Percentiles rank a stretch among this genome's conserved stretches.
phyloP scores from a whole-genome alignment of 2,329 filamentous ascomycete genomes.

The Cladosporium cucumerinum region DNA sequence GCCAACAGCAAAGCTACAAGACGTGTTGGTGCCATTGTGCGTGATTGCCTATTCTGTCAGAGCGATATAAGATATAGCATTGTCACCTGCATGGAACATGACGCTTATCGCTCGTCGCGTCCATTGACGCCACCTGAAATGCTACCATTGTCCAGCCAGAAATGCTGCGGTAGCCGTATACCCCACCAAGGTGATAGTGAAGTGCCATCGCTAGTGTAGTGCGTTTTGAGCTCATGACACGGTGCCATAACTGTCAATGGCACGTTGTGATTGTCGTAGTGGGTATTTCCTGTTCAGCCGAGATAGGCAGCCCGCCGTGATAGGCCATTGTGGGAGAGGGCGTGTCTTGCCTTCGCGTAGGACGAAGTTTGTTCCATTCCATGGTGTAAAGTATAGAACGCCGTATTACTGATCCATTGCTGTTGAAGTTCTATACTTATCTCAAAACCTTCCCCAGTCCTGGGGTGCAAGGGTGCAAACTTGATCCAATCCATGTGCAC shows the following conservation, averaged over 20 bases:
- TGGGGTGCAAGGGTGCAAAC: neutral
- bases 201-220: conserved; percentile 4
- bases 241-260: neutral
- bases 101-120: neutral
- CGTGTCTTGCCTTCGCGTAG: neutral
- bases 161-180: neutral
- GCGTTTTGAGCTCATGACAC: neutral
- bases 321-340: neutral
- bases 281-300: neutral
- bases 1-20: neutral
- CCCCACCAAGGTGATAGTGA: neutral
- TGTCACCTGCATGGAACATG: neutral
- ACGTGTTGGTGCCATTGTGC: neutral
- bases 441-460: neutral
- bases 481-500: neutral
- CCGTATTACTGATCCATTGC: neutral
- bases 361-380: neutral
- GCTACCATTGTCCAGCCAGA: neutral
- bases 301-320: neutral
- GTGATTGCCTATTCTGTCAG: neutral
- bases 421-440: neutral
- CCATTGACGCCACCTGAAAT: neutral
- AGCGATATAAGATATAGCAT: neutral
- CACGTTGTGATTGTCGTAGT: conserved; percentile 2
- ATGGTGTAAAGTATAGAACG: neutral